phyloP scores from a whole-genome alignment of 495 filamentous ascomycete species.

The Aspergillus leporis region DNA sequence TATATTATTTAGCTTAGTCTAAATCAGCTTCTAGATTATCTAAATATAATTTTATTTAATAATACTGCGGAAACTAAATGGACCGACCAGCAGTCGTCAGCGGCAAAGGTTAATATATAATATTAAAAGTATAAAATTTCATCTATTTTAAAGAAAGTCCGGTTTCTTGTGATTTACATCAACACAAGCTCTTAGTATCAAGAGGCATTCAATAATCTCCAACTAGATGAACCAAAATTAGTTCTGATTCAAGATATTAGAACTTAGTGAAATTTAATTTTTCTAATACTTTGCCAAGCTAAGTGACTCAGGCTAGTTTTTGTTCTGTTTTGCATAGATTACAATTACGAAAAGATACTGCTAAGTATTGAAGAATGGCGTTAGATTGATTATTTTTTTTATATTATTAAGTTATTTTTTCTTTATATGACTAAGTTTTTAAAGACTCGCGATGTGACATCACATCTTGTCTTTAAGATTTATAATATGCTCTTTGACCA shows the following conservation, averaged over 20 bases:
- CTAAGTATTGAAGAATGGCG: neutral
- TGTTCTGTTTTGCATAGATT: neutral
- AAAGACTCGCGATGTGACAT: neutral
- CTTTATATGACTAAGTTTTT: neutral
- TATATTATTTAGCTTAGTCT: slow-evolving; percentile 19
- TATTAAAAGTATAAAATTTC: neutral
- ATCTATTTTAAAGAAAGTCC: neutral
- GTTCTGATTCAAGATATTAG: slow-evolving; percentile 1
- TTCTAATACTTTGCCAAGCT: no score
- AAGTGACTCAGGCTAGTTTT: neutral
- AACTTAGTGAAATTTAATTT: neutral
- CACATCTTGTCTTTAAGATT: neutral
- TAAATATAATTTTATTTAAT: slow-evolving; percentile 4
- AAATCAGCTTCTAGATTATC: slow-evolving; percentile 16
- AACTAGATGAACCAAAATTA: neutral
- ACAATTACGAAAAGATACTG: slow-evolving; percentile 1
- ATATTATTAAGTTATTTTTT: slow-evolving; percentile 1
- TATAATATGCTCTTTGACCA: slow-evolving; percentile 1
- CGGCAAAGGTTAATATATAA: neutral
- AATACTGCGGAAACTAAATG: neutral
- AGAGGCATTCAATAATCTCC: neutral
- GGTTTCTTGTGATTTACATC: no score
- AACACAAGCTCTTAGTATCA: neutral
- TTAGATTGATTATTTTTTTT: slow-evolving; percentile 7
- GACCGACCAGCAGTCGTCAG: neutral